phyloP scores from a whole-genome alignment of 2,329 filamentous ascomycete species.

The Nothophoma quercina region DNA sequence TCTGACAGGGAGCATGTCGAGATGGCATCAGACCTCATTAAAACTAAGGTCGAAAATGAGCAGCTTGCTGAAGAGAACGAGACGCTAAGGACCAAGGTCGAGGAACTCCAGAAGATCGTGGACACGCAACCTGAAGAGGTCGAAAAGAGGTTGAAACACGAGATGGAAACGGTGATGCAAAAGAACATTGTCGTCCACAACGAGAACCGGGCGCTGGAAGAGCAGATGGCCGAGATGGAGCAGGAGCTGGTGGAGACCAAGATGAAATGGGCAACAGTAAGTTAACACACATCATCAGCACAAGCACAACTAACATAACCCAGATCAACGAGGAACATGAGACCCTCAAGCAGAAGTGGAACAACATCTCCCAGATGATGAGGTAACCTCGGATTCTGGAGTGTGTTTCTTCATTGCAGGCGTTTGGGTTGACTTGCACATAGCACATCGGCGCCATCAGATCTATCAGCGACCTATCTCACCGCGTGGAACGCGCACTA shows the following conservation, averaged over 20 bases:
- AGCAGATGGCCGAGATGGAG: constrained; percentile 90
- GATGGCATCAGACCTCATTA: constrained; percentile 89
- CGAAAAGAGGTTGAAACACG: constrained; percentile 78
- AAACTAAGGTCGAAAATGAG: constrained; percentile 92
- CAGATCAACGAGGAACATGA: constrained; percentile 60
- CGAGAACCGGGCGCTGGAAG: constrained; percentile 86
- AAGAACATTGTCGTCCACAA: constrained; percentile 93
- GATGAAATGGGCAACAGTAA: constrained; percentile 93
- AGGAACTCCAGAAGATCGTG: constrained; percentile 84
- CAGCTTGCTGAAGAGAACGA: constrained; percentile 90
- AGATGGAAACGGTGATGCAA: constrained; percentile 92
- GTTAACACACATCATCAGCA: constrained; percentile 54
- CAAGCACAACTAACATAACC: constrained; percentile 42
- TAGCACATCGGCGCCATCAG: constrained; percentile 31
- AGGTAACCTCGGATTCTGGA: constrained; percentile 34
- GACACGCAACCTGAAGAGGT: constrained; percentile 90
- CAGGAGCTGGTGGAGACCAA: constrained; percentile 91
- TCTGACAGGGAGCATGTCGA: constrained; percentile 90
- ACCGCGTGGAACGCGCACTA: constrained; percentile 34
- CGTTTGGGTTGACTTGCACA: constrained; percentile 32
- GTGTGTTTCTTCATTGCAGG: constrained; percentile 22
- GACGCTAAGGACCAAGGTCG: constrained; percentile 81
- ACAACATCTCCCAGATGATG: constrained; percentile 57
- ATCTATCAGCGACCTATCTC: constrained; percentile 26
- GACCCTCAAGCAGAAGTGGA: constrained; percentile 58